phyloP scores from a whole-genome alignment of 164 flowering plant species.

The Tetrastigma voinierianum region DNA sequence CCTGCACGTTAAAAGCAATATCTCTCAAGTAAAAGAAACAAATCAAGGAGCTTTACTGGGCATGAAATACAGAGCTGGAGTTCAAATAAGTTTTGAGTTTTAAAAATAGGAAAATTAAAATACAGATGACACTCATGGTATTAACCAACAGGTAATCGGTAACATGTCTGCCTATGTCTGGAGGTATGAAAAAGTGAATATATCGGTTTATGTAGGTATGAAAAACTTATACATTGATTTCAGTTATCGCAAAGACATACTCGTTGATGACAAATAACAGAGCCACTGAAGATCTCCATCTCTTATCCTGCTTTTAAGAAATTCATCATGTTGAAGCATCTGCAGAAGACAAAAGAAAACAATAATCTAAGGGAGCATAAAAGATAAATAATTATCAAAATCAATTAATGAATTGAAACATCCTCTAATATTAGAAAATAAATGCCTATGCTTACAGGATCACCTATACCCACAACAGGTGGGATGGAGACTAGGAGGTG shows the following conservation, averaged over 20 bases:
- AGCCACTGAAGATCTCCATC: constrained; percentile 74
- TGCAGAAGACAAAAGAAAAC: constrained; percentile 16
- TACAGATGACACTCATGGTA: too few species aligned
- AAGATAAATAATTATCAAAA: neutral
- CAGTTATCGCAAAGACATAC: constrained; percentile 34
- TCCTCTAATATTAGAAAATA: neutral
- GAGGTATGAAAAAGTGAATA: too few species aligned
- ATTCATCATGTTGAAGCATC: constrained; percentile 61
- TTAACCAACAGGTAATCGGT: too few species aligned
- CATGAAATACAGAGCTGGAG: neutral
- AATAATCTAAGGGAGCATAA: neutral
- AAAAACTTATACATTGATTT: too few species aligned
- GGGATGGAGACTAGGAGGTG: constrained; percentile 85
- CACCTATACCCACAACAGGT: constrained; percentile 62
- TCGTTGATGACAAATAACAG: constrained; percentile 82
- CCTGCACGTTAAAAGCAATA: constrained; percentile 41
- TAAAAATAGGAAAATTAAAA: neutral
- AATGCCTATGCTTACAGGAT: constrained; percentile 55
- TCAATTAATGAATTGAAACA: neutral
- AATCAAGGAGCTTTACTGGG: neutral
- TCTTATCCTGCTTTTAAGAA: constrained; percentile 32
- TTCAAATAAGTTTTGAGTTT: neutral
- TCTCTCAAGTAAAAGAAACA: neutral
- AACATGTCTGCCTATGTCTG: too few species aligned
- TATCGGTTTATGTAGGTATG: too few species aligned